Conservation (phyloP, 2,329 filamentous ascomycete species). For the Fusarium abutilonis region DNA sequence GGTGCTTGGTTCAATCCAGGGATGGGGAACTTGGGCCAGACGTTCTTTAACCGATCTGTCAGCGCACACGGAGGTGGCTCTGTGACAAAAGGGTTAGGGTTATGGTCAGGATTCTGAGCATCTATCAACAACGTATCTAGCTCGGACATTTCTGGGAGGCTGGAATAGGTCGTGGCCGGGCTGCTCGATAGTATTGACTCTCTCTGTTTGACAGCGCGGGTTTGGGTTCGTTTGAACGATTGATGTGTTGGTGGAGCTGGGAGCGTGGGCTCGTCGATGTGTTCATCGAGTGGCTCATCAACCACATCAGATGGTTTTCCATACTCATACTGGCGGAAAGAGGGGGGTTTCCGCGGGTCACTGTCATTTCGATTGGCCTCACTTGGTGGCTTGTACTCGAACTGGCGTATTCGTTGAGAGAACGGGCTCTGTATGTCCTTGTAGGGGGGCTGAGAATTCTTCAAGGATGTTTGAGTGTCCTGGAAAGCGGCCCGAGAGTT, state of each 20-base stretch:
- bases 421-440: constrained; percentile 1
- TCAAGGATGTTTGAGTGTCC: background rate
- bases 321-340: constrained; percentile 9
- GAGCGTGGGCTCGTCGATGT: constrained; percentile 26
- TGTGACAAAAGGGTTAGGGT: background rate
- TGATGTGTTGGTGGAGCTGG: constrained; percentile 1
- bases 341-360: background rate
- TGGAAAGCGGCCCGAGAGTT: background rate
- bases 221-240: constrained; percentile 4
- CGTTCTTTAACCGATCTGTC: constrained; percentile 46
- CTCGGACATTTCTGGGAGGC: constrained; percentile 30
- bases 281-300: constrained; percentile 14
- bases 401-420: constrained; percentile 22
- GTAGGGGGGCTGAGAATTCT: background rate
- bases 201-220: constrained; percentile 1
- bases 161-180: constrained; percentile 33
- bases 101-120: background rate
- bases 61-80: constrained; percentile 13
- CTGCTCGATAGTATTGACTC: constrained; percentile 18
- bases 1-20: constrained; percentile 56
- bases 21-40: constrained; percentile 56
- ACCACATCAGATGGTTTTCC: background rate
- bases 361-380: background rate
- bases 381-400: constrained; percentile 12
- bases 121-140: constrained; percentile 10